Evolutionary conservation across 2,329 filamentous ascomycete species (phyloP).

Genomic region (Aspergillus sojae): DNA sequence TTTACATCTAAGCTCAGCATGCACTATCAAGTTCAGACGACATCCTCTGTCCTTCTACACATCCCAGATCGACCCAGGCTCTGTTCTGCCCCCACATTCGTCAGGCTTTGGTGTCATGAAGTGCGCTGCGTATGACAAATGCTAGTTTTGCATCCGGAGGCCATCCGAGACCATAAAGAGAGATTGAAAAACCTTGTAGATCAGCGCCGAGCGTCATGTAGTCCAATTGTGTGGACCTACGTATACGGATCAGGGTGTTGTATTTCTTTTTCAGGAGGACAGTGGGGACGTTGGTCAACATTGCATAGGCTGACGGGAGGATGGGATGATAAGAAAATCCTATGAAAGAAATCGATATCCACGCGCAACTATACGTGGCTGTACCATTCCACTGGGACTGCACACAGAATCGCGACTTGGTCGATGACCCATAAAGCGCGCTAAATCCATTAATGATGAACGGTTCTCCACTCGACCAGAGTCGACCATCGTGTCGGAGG

Average conservation of each 20-base stretch:
- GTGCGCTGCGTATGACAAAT: background rate
- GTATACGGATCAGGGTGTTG: background rate
- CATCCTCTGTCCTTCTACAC: background rate
- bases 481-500: background rate
- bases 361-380: background rate
- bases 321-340: background rate
- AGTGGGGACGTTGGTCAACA: background rate
- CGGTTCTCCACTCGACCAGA: background rate
- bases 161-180: background rate
- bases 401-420: background rate
- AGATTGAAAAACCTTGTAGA: background rate
- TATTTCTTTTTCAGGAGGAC: background rate
- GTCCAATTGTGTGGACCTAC: background rate
- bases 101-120: background rate
- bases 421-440: background rate
- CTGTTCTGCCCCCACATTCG: background rate
- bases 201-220: background rate
- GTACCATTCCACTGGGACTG: background rate
- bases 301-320: background rate
- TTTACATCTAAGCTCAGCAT: background rate
- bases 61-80: background rate
- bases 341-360: background rate
- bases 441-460: background rate
- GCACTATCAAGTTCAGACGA: background rate
- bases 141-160: background rate